These are phyloP conservation scores for Hirsutella minnesotensis DNA, from an alignment of 2,329 filamentous ascomycete species.

Conservation along the genomic window DNA sequence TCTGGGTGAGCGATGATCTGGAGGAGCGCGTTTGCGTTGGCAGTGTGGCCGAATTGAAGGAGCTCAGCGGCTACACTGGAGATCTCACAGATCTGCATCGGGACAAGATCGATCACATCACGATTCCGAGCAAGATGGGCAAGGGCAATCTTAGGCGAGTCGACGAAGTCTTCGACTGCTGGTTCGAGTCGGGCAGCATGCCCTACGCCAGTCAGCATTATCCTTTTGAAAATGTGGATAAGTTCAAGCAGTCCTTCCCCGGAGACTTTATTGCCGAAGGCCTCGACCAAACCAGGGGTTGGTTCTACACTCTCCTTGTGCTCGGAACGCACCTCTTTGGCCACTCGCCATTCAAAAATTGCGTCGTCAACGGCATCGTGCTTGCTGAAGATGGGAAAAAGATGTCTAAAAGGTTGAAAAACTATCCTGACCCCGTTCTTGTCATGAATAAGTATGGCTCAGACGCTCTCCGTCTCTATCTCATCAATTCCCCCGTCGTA, in stretches of 20 bases:
- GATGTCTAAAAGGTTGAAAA: slow-evolving; percentile 96
- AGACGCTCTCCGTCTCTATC: slow-evolving; percentile 84
- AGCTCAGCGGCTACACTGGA: slow-evolving; percentile 75
- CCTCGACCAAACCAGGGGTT: slow-evolving; percentile 85
- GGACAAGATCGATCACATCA: slow-evolving; percentile 88
- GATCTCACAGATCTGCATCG: slow-evolving; percentile 80
- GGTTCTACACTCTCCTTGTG: slow-evolving; percentile 91
- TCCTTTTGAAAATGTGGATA: slow-evolving; percentile 78
- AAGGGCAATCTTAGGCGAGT: slow-evolving; percentile 73
- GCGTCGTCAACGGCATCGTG: slow-evolving; percentile 92
- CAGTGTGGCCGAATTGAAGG: slow-evolving; percentile 71
- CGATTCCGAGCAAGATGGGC: slow-evolving; percentile 80
- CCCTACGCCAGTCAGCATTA: slow-evolving; percentile 86
- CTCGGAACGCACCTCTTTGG: slow-evolving; percentile 82
- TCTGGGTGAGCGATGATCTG: slow-evolving; percentile 85
- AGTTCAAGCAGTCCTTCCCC: slow-evolving; percentile 71
- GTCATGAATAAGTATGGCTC: slow-evolving; percentile 85
- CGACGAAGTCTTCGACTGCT: slow-evolving; percentile 90
- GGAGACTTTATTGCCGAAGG: slow-evolving; percentile 93
- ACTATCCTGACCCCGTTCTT: slow-evolving; percentile 78
- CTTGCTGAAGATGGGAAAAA: slow-evolving; percentile 94
- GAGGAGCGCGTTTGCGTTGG: slow-evolving; percentile 81
- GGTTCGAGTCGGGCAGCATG: slow-evolving; percentile 96
- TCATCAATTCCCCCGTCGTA: slow-evolving; percentile 94
- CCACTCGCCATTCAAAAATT: slow-evolving; percentile 81